phyloP scores from a whole-genome alignment of 139 green algal species.

The Pseudopediastrum boryanum region DNA sequence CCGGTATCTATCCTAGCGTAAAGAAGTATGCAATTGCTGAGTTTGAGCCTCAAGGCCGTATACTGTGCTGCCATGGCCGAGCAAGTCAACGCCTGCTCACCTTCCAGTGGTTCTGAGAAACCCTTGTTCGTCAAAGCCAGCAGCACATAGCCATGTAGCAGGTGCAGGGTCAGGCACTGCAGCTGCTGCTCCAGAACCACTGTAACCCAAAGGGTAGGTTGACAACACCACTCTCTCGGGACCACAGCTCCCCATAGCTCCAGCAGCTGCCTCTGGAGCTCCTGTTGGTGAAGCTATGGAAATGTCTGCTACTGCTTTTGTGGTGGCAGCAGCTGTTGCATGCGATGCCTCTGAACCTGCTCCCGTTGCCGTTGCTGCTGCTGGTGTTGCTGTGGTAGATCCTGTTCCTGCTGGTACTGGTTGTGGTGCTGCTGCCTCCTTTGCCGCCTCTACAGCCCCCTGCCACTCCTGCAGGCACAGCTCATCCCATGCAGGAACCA shows the following conservation, averaged over 20 bases:
- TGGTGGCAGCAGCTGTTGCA: too few relatives aligned
- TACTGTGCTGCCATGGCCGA: too few relatives aligned
- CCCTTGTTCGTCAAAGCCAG: slow-evolving; percentile 51
- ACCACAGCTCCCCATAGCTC: not conserved
- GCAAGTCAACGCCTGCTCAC: too few relatives aligned
- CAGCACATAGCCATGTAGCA: slow-evolving; percentile 64
- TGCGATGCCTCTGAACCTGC: too few relatives aligned
- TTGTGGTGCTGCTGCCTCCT: too few relatives aligned
- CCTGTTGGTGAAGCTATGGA: not conserved
- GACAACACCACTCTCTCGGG: slow-evolving; percentile 60
- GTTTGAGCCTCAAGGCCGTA: too few relatives aligned
- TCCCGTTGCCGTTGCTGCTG: too few relatives aligned
- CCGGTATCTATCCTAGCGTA: too few relatives aligned
- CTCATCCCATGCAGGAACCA: slow-evolving; percentile 55
- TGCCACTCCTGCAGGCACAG: slow-evolving; percentile 47
- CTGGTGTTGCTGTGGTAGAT: too few relatives aligned
- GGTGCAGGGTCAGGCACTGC: slow-evolving; percentile 38
- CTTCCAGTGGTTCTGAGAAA: slow-evolving; percentile 38
- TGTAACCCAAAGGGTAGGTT: slow-evolving; percentile 72
- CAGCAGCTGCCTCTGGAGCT: not conserved
- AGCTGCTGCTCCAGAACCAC: slow-evolving; percentile 50
- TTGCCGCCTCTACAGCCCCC: slow-evolving; percentile 39
- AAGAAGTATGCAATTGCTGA: too few relatives aligned
- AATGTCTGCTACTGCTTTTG: too few relatives aligned
- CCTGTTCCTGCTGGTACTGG: too few relatives aligned